Evolutionary conservation across 495 filamentous ascomycete genomes (phyloP).

Genomic region (Penicillium diatomitis): DNA sequence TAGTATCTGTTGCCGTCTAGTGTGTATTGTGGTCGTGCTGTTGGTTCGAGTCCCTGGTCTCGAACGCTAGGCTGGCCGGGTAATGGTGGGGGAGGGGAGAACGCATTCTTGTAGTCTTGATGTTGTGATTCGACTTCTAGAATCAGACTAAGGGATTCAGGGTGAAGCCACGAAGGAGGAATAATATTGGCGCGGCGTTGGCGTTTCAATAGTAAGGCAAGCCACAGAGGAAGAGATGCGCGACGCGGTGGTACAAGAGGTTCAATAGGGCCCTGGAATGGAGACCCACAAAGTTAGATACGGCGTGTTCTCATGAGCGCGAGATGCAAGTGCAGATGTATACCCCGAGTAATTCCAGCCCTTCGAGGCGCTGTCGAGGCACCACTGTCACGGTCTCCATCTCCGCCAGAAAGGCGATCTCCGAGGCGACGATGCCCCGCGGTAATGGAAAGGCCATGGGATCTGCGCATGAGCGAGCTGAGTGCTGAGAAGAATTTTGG

Average conservation of each 20-base stretch:
- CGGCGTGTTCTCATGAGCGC: no score
- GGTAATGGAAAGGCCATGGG: conserved; percentile 70
- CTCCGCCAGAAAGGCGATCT: conserved; percentile 93
- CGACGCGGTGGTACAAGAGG: conserved; percentile 73
- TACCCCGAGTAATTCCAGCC: conserved; percentile 75
- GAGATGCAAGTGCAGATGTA: conserved; percentile 21
- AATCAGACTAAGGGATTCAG: conserved; percentile 60
- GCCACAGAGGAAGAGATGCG: conserved; percentile 79
- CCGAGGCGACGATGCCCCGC: conserved; percentile 73
- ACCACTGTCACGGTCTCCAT: conserved; percentile 92
- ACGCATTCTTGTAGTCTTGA: conserved; percentile 46
- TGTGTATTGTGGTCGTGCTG: conserved; percentile 29
- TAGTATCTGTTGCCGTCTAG: conserved; percentile 34
- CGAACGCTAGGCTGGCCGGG: conserved; percentile 35
- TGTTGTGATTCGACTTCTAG: conserved; percentile 69
- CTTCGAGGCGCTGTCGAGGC: conserved; percentile 82
- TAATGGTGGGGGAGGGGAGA: conserved; percentile 64
- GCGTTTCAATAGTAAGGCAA: conserved; percentile 92
- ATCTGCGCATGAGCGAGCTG: no score
- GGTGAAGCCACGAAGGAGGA: conserved; percentile 79
- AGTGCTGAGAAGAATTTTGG: no score
- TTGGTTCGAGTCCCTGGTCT: conserved; percentile 23
- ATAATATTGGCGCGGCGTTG: conserved; percentile 91
- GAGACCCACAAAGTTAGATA: background rate
- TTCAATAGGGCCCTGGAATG: conserved; percentile 63